A percentile compares a stretch with the other conserved stretches of the same genome.
Conservation (phyloP, 495 filamentous ascomycete genomes). For the Tuber brumale region DNA sequence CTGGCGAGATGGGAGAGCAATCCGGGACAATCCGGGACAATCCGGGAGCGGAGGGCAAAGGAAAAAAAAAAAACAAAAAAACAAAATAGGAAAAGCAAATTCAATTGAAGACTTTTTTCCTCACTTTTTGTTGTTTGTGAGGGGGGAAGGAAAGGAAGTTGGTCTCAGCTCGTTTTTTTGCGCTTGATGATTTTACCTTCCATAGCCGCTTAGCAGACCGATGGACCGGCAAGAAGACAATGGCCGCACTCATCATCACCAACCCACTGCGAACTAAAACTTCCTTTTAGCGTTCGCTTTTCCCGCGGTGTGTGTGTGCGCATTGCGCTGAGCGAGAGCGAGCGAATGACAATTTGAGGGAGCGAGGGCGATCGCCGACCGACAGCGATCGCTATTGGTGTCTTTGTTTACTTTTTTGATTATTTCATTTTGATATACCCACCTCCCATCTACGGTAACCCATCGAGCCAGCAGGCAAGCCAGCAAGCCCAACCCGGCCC, state of each 20-base stretch:
- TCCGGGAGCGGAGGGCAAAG: background rate
- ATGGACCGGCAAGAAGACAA: background rate
- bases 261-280: background rate
- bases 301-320: background rate
- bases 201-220: slow-evolving; percentile 1
- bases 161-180: background rate
- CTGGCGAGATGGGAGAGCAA: background rate
- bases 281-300: background rate
- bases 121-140: background rate
- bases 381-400: background rate
- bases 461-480: background rate
- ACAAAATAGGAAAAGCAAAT: background rate
- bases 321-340: background rate
- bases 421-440: background rate
- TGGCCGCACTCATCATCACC: background rate
- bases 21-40: background rate
- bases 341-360: background rate
- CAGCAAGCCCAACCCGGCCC: background rate
- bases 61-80: background rate
- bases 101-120: background rate
- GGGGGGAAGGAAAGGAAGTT: background rate
- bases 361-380: background rate
- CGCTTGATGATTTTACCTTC: background rate
- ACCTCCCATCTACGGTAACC: background rate
- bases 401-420: background rate